phyloP scores from a whole-genome alignment of 2,329 filamentous ascomycete species.

The Aspergillus tamarii region DNA sequence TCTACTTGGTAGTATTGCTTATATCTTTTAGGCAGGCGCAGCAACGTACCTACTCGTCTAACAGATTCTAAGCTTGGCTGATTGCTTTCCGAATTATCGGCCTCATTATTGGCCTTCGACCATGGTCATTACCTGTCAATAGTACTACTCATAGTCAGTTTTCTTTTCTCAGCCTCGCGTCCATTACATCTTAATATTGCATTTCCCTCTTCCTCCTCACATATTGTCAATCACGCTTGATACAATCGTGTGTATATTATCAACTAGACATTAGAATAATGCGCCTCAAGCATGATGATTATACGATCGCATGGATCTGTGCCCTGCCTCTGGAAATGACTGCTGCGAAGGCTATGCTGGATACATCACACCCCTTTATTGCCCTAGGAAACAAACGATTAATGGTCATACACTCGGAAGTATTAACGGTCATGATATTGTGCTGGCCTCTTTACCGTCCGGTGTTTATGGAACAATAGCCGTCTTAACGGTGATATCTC shows the following conservation, averaged over 20 bases:
- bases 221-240: not conserved
- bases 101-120: not conserved
- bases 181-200: not conserved
- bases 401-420: conserved; percentile 29
- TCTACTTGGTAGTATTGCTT: not conserved
- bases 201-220: not conserved
- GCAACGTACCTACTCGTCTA: too few species aligned
- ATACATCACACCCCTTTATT: conserved; percentile 28
- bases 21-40: not conserved
- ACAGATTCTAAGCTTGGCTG: too few species aligned
- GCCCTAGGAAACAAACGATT: conserved; percentile 13
- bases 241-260: not conserved
- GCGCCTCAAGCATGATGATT: conserved; percentile 12
- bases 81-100: not conserved
- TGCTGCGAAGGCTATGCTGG: conserved; percentile 33
- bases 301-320: conserved; percentile 27
- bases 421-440: conserved; percentile 28
- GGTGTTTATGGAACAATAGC: conserved; percentile 25
- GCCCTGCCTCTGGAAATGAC: conserved; percentile 25
- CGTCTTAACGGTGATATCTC: conserved; percentile 15
- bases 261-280: not conserved
- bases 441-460: conserved; percentile 27
- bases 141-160: not conserved
- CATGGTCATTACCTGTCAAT: not conserved
- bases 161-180: not conserved